These are phyloP conservation scores for Penicillium sp. DNA, from an alignment of 2,329 filamentous ascomycete species.

Conservation along the genomic window DNA sequence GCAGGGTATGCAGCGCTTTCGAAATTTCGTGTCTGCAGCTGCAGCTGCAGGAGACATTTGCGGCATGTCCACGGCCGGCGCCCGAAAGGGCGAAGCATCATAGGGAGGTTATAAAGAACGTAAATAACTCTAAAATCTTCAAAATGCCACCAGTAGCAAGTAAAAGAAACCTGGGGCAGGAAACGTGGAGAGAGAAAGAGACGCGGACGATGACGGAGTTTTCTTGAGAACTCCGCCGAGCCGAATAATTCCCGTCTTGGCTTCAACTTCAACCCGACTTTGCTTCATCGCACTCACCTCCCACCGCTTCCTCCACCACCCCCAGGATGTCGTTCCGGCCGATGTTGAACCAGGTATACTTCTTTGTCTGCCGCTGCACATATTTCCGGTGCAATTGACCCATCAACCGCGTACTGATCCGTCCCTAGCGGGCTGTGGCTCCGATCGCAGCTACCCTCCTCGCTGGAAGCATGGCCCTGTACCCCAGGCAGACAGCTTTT, in stretches of 20 bases:
- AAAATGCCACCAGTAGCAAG: slow-evolving; percentile 1
- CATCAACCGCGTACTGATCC: slow-evolving; percentile 24
- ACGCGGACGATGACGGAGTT: slow-evolving; percentile 31
- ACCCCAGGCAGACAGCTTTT: slow-evolving; percentile 39
- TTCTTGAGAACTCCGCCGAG: slow-evolving; percentile 23
- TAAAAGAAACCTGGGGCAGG: background rate
- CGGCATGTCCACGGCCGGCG: slow-evolving; percentile 42
- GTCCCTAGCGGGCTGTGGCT: slow-evolving; percentile 35
- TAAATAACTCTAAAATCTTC: slow-evolving; percentile 1
- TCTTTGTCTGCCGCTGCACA: background rate
- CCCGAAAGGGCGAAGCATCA: slow-evolving; percentile 21
- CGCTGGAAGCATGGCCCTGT: slow-evolving; percentile 37
- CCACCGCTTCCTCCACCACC: slow-evolving; percentile 15
- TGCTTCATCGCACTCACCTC: slow-evolving; percentile 23
- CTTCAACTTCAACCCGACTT: slow-evolving; percentile 26
- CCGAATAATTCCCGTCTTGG: slow-evolving; percentile 28
- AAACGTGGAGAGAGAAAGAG: slow-evolving; percentile 10
- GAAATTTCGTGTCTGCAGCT: slow-evolving; percentile 26
- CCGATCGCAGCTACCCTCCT: slow-evolving; percentile 39
- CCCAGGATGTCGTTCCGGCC: slow-evolving; percentile 39
- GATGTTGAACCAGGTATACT: slow-evolving; percentile 39
- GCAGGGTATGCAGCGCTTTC: slow-evolving; percentile 31
- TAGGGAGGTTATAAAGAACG: slow-evolving; percentile 7
- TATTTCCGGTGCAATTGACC: slow-evolving; percentile 10
- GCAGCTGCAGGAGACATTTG: slow-evolving; percentile 31